Evolutionary conservation across 192 early-diverging fungal genomes (phyloP), one percentile per base, ranked within the genome.

Genomic region (Podila horticola): DNA sequence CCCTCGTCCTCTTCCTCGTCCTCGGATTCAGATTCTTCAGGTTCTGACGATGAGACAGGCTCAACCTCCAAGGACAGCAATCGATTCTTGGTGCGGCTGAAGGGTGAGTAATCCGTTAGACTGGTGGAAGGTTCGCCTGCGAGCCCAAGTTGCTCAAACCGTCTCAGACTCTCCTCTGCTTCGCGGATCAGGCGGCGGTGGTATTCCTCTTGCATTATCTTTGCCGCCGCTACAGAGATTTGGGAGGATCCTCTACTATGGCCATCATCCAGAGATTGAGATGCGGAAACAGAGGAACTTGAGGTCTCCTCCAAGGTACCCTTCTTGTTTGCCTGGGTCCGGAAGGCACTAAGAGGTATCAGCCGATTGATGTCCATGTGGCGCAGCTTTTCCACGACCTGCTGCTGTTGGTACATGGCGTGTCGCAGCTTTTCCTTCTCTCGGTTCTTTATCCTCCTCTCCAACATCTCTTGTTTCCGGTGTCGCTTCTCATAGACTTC

Each of bases 361-460:
- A 85, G 57, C n/a, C 75, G 81, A 51, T 85, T 85, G 41, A 75
- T 77, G 31, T 90, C 87, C 49, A 86, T 86, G 33, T 83, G 86
- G 9, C 83, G 73, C 29, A 90, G 67, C 24, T 83, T 82, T 52
- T 87, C 86, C 8, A 90, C 86, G 7, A 84, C 66, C 59, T 84
- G 71, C 55, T 86, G 75, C 38, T 90, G 89, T 50, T 90, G 89
- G 31, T 88, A 87, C 81, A 87, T 75, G 38, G 84, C 87, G 30
- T 90, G 86, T 15, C 72, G 71, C 34, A 90, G 60, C 28, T 83
- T 83, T 72, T 90, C 89, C 57, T 83, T 83, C 67, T 90, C 89
- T 41, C 89, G 63, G 58, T 90, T 90, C 64, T 88, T 90, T 36
- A 87, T 52, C 58, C 84, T 88, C 63, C 88, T 88, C 67, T 90